Evolutionary conservation across 2,329 filamentous ascomycete genomes (phyloP), one percentile per base, ranked within the genome.

Genomic region (Teratosphaeriaceae sp.): DNA sequence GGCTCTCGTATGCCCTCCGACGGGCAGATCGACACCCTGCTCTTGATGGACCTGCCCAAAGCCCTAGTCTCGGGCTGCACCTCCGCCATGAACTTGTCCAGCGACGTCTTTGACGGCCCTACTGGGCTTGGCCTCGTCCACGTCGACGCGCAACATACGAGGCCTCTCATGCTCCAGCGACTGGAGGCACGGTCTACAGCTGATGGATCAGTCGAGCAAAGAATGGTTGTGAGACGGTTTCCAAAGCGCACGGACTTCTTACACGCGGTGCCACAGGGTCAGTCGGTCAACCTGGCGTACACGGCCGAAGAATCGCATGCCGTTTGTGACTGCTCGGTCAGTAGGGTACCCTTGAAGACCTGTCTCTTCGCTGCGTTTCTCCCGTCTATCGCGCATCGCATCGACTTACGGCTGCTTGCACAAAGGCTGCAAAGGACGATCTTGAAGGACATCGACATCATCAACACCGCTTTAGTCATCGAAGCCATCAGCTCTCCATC

Each of bases 401-500:
- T 90, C 2, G 84, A 85, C 49, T 68, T 79, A 0, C 68, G 74
- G 20, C 65, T 90, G 19, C 67, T 86, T 7, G 84, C 82, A 0
- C 65, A 76, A 3, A 66, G 75, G 35, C 65, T 95, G 3, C 72
- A 74, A 16, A 62, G 65, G 2, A 79, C 72, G 0, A 52, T 80
- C 2, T 62, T 89, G 2, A 57, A 61, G 12, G 29, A 43, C 6
- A 41, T 57, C 5, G 66, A 74, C 38, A 64, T 94, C 3, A 71
- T 73, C 12, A 62, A 67, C 3, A 78, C 72, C 0, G 52, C 79
- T 2, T 63, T 88, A 1, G 58, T 94, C 0, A 60, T 80, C 1
- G 80, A 78, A 8, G 88, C 89, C 1, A 82, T 94, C 38, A 85
- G 76, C 39, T 71, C 85, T 0, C 77, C 81, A 0, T 71, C 71